Evolutionary conservation across 805 yeast species (phyloP).

Genomic region (Myxozyma geophila): DNA sequence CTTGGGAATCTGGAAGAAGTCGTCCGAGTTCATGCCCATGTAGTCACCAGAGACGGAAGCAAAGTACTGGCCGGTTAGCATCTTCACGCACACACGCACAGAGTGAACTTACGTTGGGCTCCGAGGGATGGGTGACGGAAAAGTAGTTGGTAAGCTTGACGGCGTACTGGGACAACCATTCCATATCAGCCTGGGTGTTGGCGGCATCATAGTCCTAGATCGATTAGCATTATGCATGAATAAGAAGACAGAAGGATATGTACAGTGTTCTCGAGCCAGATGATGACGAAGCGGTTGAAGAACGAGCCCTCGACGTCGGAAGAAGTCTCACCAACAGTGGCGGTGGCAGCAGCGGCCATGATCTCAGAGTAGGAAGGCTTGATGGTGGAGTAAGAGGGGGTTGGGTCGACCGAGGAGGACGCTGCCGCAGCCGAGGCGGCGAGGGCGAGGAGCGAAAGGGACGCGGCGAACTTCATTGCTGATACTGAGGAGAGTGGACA

Average conservation of each 20-base stretch:
- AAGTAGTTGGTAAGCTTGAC: slow-evolving; percentile 56
- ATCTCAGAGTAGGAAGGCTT: slow-evolving; percentile 46
- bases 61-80: slow-evolving; percentile 42
- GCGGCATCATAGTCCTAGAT: slow-evolving; percentile 55
- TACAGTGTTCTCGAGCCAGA: slow-evolving; percentile 58
- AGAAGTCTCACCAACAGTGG: slow-evolving; percentile 45
- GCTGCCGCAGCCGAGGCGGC: slow-evolving; percentile 13
- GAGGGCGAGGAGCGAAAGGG: slow-evolving; percentile 8
- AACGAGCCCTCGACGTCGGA: slow-evolving; percentile 49
- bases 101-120: slow-evolving; percentile 50
- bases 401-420: slow-evolving; percentile 37
- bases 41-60: slow-evolving; percentile 58
- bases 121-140: slow-evolving; percentile 58
- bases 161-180: slow-evolving; percentile 52
- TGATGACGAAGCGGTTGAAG: slow-evolving; percentile 50
- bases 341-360: slow-evolving; percentile 39
- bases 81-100: too few species aligned
- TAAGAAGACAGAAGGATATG: background rate
- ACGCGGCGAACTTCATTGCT: slow-evolving; percentile 8
- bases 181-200: slow-evolving; percentile 51
- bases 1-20: slow-evolving; percentile 51
- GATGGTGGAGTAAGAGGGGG: slow-evolving; percentile 44
- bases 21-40: slow-evolving; percentile 54
- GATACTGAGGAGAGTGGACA: background rate
- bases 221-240: background rate